Evolutionary conservation across 345 rosid species (phyloP).

Genomic region (Erucastrum elatum): DNA sequence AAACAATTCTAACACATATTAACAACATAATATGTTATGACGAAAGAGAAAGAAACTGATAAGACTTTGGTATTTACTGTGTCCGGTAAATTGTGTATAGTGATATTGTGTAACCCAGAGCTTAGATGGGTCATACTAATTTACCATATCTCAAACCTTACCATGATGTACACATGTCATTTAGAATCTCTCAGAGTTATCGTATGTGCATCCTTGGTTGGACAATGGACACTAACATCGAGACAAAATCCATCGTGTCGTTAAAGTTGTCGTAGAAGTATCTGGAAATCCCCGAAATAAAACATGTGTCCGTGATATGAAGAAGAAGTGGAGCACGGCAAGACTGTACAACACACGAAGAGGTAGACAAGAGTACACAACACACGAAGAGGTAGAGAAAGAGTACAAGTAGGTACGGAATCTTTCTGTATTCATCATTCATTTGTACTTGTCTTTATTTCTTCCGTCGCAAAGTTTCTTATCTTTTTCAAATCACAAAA

Average conservation of each 20-base stretch:
- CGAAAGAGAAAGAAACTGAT: neutral
- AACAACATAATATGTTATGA: no score
- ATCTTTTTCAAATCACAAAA: neutral
- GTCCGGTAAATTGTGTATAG: neutral
- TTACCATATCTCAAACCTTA: neutral
- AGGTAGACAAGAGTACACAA: constrained; percentile 2
- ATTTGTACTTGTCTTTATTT: neutral
- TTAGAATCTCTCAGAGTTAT: neutral
- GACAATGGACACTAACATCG: constrained; percentile 4
- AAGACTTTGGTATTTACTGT: neutral
- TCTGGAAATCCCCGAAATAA: constrained; percentile 1
- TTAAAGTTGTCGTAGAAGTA: neutral
- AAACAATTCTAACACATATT: no score
- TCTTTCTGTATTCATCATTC: neutral
- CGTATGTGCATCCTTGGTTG: neutral
- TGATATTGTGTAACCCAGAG: neutral
- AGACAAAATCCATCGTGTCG: constrained; percentile 1
- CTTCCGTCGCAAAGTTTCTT: neutral
- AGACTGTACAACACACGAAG: neutral
- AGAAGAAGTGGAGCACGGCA: constrained; percentile 34
- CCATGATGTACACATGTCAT: neutral
- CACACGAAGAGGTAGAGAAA: neutral
- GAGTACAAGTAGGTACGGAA: constrained; percentile 37
- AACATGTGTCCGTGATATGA: constrained; percentile 17
- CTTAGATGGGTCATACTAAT: neutral